Base-by-base conservation (phyloP, 2,329 filamentous ascomycete genomes). In the Lachnellula arida region DNA sequence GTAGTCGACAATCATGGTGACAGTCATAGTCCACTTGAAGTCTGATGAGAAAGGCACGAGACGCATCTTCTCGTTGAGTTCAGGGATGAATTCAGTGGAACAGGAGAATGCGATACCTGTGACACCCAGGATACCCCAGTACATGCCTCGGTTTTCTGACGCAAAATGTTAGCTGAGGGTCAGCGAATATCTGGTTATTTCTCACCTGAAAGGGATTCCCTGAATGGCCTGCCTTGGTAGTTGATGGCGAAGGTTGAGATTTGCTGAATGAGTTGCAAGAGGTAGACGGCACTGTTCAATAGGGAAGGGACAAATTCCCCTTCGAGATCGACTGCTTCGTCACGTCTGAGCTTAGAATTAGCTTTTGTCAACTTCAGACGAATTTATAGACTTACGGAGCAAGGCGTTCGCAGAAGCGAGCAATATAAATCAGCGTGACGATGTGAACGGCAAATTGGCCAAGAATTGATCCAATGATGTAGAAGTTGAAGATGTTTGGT, bases 231-330 rank as follows among this genome's bases (percentile, higher is more conserved):
- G 57, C 94, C 94, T 74, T 99, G 94, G 78, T 99, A 99, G 79
- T 99, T 99, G 79, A 99, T 96, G 59, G 94, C 92, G 68, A 99
- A 99, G 3, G 94, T 99, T 23, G 92, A 97, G 70, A 99, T 96
- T 74, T 99, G 94, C 74, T 99, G 94, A 73, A 99, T 97, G 51
- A 99, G 85, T 70, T 97, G 94, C 42, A 99, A 84, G 25, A 99
- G 88, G 73, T 97, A 99, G 65, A 99, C 90, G 54, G 94, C 94
- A 48, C 88, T 94, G 79, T 99, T 99, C 71, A 99, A 86, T 8
- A 99, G 83, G 5, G 91, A 96, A 1, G 94, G 94, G 63, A 86
- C 77, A 70, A 99, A 99, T 64, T 97, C 93, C 65, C 92, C 91
- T 74, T 99, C 94, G 3, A 99, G 85, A 68, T 99, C 93, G 54